A percentile compares a stretch with the other conserved stretches of the same genome.
Conservation (phyloP, 371 early-diverging fungal genomes). For the Aphelidium insulamus region DNA sequence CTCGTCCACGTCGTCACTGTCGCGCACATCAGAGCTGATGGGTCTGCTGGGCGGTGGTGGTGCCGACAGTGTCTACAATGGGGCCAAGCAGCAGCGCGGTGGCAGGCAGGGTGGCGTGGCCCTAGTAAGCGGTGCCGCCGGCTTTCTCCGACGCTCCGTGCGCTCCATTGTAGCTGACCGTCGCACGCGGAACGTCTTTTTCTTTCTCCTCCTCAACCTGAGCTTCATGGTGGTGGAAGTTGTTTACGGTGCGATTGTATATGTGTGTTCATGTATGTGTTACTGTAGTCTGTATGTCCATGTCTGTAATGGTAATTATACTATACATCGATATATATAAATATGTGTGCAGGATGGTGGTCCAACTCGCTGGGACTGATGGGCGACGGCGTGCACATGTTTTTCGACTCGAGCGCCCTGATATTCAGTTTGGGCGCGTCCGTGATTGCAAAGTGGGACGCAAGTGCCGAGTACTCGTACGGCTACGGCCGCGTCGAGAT, state of each 20-base stretch:
- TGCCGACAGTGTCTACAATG: no score
- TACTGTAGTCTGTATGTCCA: no score
- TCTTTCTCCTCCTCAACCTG: constrained; percentile 74
- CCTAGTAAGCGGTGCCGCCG: no score
- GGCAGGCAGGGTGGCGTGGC: no score
- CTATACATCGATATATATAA: no score
- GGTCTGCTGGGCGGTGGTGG: no score
- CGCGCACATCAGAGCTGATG: no score
- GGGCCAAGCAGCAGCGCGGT: no score
- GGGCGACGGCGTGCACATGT: constrained; percentile 92
- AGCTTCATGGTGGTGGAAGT: constrained; percentile 81
- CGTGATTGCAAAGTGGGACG: constrained; percentile 75
- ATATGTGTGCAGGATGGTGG: no score
- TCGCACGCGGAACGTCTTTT: constrained; percentile 73
- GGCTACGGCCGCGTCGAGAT: constrained; percentile 78
- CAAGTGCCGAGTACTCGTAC: constrained; percentile 48
- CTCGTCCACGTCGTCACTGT: no score
- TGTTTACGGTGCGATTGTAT: constrained; percentile 37
- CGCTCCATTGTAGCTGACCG: constrained; percentile 30
- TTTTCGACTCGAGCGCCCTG: constrained; percentile 83
- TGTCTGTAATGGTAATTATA: no score
- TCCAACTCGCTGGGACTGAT: constrained; percentile 81
- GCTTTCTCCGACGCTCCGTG: no score
- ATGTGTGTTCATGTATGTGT: constrained; percentile 2
- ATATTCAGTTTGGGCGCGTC: constrained; percentile 65